Conservation (phyloP, 2,329 filamentous ascomycete species). For the Aspergillus fructus region DNA sequence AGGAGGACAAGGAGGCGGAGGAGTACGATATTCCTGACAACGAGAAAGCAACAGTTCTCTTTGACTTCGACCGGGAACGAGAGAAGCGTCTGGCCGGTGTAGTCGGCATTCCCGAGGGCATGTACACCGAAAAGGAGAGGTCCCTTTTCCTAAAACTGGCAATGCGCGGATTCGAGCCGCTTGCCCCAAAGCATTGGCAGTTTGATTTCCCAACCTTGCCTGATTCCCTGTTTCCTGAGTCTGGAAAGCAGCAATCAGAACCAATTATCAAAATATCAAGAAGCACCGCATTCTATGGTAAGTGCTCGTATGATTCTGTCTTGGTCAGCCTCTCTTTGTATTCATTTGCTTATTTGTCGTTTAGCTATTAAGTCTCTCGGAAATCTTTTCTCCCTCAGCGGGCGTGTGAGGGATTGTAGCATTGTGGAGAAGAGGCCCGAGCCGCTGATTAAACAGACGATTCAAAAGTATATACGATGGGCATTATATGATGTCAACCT, state of each 20-base stretch:
- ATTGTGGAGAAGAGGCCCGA: slow-evolving; percentile 37
- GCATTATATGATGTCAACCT: slow-evolving; percentile 51
- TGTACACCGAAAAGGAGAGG: slow-evolving; percentile 54
- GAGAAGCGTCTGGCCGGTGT: slow-evolving; percentile 37
- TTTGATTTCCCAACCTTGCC: slow-evolving; percentile 56
- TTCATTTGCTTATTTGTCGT: background rate
- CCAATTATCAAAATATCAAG: slow-evolving; percentile 48
- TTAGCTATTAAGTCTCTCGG: slow-evolving; percentile 52
- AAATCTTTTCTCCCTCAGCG: slow-evolving; percentile 51
- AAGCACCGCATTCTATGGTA: slow-evolving; percentile 49
- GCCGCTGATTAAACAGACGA: slow-evolving; percentile 38
- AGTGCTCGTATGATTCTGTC: background rate
- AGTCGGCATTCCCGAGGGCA: slow-evolving; percentile 40
- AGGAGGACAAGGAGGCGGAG: slow-evolving; percentile 14
- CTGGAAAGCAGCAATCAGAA: slow-evolving; percentile 33
- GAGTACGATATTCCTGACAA: slow-evolving; percentile 15
- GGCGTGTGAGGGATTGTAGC: slow-evolving; percentile 52
- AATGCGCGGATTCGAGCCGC: slow-evolving; percentile 57
- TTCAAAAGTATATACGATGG: slow-evolving; percentile 55
- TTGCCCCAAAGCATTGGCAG: slow-evolving; percentile 53
- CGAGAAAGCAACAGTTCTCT: slow-evolving; percentile 27
- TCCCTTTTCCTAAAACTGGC: slow-evolving; percentile 54
- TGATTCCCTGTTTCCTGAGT: slow-evolving; percentile 49
- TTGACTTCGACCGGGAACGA: slow-evolving; percentile 30
- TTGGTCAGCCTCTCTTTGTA: background rate